A percentile compares a stretch with the other conserved stretches of the same genome.
Conservation (phyloP, 2,329 filamentous ascomycete species). For the Macrophomina tecta region DNA sequence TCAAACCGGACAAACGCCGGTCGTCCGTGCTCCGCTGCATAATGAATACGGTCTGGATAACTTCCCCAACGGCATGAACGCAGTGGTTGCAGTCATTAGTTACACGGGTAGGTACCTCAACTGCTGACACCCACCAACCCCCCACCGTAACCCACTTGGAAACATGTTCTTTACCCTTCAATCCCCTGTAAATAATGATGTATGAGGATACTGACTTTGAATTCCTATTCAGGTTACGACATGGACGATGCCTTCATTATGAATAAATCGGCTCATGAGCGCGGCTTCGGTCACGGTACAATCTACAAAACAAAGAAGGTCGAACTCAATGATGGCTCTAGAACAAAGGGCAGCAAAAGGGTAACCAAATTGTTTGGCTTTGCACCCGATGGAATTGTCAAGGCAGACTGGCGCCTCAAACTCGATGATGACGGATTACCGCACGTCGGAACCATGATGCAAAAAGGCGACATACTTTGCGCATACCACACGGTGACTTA, state of each 20-base stretch:
- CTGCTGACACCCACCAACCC: no score
- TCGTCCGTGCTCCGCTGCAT: conserved; percentile 89
- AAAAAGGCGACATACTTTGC: conserved; percentile 82
- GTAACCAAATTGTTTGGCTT: conserved; percentile 90
- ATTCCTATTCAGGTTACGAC: conserved; percentile 95
- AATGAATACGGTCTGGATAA: conserved; percentile 98
- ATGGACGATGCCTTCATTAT: conserved; percentile 99
- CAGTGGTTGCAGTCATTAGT: conserved; percentile 87
- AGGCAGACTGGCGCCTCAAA: conserved; percentile 70
- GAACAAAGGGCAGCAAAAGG: conserved; percentile 68
- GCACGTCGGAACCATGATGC: conserved; percentile 76
- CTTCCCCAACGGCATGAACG: conserved; percentile 95
- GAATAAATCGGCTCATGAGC: conserved; percentile 95
- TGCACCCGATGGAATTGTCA: conserved; percentile 76
- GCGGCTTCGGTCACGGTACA: conserved; percentile 92
- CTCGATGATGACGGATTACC: conserved; percentile 90
- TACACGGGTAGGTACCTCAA: no score
- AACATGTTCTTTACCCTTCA: no score
- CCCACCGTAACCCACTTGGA: no score
- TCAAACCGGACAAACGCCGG: conserved; percentile 93
- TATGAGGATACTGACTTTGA: no score
- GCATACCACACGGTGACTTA: conserved; percentile 88
- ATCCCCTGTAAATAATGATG: no score
- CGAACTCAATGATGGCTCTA: conserved; percentile 78
- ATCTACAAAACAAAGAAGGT: conserved; percentile 98